Conservation (phyloP, 176 grass and related monocot species). For the Zoysia pacifica region DNA sequence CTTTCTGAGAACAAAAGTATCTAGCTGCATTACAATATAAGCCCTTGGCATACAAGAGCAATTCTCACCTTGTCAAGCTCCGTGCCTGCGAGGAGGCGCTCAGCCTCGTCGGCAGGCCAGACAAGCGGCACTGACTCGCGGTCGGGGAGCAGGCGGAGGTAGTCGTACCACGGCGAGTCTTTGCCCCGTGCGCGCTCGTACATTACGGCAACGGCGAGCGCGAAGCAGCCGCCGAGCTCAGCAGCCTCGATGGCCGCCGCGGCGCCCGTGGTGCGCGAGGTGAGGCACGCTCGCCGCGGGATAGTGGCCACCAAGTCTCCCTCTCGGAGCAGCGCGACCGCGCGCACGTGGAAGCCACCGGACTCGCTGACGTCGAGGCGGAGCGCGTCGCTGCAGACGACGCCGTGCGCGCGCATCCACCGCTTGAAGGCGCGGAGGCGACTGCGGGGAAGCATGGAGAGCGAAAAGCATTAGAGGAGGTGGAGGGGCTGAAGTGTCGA, state of each 20-base stretch:
- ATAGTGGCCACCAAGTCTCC: conserved; percentile 83
- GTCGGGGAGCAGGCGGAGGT: conserved; percentile 75
- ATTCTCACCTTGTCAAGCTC: conserved; percentile 82
- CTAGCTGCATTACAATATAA: neutral
- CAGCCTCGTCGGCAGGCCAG: conserved; percentile 65
- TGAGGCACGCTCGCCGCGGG: conserved; percentile 75
- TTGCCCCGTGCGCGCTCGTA: conserved; percentile 64
- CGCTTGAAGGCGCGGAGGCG: conserved; percentile 71
- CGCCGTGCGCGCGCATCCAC: conserved; percentile 73
- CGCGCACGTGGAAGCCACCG: conserved; percentile 59
- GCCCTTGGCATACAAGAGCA: neutral
- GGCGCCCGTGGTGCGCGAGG: conserved; percentile 56
- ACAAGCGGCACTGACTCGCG: conserved; percentile 80
- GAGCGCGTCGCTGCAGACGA: conserved; percentile 88
- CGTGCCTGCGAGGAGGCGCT: conserved; percentile 67
- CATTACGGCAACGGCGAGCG: conserved; percentile 75
- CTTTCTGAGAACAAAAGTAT: neutral
- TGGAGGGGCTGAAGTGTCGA: neutral
- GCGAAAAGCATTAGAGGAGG: neutral
- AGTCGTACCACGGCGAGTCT: conserved; percentile 61
- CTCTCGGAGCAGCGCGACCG: conserved; percentile 52
- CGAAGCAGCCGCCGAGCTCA: conserved; percentile 50
- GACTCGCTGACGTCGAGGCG: conserved; percentile 42
- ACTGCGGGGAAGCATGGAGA: conserved; percentile 17
- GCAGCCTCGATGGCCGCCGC: conserved; percentile 59